Conservation (phyloP, 2,329 filamentous ascomycete species). For the Sporothrix phasma region DNA sequence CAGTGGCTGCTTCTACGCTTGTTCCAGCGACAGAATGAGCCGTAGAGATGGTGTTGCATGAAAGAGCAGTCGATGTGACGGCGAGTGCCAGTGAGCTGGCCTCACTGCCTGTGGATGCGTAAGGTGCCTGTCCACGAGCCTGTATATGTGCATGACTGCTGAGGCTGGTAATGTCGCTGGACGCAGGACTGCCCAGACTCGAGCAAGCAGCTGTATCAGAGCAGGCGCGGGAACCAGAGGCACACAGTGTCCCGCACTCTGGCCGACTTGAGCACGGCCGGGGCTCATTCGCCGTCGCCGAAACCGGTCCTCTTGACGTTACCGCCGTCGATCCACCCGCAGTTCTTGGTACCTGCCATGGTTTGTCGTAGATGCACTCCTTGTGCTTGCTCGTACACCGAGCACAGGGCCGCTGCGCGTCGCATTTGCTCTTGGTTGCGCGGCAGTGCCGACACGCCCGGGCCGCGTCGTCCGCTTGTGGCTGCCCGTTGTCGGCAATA, state of each 20-base stretch:
- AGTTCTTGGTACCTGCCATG: background rate
- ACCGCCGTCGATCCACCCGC: too few relatives aligned
- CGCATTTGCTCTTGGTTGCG: conserved; percentile 16
- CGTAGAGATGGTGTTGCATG: background rate
- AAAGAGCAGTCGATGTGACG: background rate
- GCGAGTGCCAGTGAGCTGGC: background rate
- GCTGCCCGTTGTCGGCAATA: conserved; percentile 14
- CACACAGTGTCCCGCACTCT: background rate
- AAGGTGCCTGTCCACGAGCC: background rate
- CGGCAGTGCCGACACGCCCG: conserved; percentile 15
- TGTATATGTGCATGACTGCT: background rate
- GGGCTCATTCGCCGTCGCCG: background rate
- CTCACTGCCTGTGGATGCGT: background rate
- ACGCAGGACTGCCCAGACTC: background rate
- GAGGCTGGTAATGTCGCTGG: background rate
- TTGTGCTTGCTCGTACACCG: conserved; percentile 11
- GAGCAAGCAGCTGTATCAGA: background rate
- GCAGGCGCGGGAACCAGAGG: background rate
- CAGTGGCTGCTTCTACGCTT: background rate
- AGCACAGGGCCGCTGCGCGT: conserved; percentile 15
- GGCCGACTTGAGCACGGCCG: background rate
- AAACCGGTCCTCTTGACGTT: background rate
- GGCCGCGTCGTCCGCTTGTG: conserved; percentile 1
- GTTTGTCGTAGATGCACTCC: conserved; percentile 14
- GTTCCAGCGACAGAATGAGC: background rate